phyloP scores from a whole-genome alignment of 441 rosid species.

The Populus hybrid region DNA sequence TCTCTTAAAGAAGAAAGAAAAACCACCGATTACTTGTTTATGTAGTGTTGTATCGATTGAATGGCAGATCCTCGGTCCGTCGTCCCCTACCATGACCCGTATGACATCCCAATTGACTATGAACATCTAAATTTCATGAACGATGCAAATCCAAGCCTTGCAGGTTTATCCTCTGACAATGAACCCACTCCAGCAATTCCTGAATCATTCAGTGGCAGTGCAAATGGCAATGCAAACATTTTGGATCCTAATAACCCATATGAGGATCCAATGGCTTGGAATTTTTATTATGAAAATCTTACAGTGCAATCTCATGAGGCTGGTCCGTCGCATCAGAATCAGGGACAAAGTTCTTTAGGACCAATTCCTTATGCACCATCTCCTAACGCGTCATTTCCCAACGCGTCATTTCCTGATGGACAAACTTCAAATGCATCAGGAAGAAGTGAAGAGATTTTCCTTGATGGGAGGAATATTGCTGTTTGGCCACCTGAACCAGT shows the following conservation, averaged over 20 bases:
- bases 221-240: background rate
- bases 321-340: constrained; percentile 20
- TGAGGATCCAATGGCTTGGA: constrained; percentile 19
- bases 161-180: constrained; percentile 14
- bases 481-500: constrained; percentile 26
- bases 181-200: background rate
- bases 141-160: constrained; percentile 16
- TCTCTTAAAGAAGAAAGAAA: background rate
- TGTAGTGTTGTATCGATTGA: background rate
- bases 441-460: constrained; percentile 4
- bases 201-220: background rate
- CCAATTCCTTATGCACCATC: background rate
- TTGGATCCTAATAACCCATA: constrained; percentile 1
- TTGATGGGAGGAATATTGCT: constrained; percentile 16
- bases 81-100: constrained; percentile 34
- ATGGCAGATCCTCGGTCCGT: constrained; percentile 38
- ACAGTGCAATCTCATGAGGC: background rate
- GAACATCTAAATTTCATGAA: constrained; percentile 25
- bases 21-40: background rate
- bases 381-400: background rate
- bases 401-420: background rate
- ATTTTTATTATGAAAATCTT: background rate
- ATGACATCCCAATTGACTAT: constrained; percentile 20
- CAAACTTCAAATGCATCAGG: background rate
- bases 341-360: background rate